These are phyloP conservation scores for Boletus patriciae DNA, from an alignment of 768 basidiomycete genomes.

Conservation along the genomic window DNA sequence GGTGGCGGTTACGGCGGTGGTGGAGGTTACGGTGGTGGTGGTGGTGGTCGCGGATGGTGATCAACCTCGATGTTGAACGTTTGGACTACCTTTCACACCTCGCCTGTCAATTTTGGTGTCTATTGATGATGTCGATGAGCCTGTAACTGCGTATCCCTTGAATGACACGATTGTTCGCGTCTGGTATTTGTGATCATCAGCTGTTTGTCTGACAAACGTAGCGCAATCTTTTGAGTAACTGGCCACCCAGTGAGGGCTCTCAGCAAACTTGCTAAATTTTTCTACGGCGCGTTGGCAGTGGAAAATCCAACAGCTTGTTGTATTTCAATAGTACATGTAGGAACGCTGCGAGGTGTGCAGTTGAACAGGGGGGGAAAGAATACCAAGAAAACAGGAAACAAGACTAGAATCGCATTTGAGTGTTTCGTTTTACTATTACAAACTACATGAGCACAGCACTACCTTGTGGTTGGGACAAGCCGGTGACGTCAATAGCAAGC, in stretches of 20 bases:
- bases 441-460: constrained; percentile 10
- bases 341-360: neutral
- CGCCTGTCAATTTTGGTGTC: too few relatives aligned
- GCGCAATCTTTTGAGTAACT: too few relatives aligned
- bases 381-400: constrained; percentile 1
- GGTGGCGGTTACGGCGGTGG: constrained; percentile 19
- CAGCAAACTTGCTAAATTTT: too few relatives aligned
- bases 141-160: constrained; percentile 4
- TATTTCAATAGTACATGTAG: constrained; percentile 15
- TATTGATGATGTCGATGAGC: constrained; percentile 6
- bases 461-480: constrained; percentile 4
- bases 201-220: neutral
- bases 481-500: neutral
- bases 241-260: too few relatives aligned
- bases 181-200: neutral
- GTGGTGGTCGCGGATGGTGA: constrained; percentile 19
- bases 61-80: neutral
- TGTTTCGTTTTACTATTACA: constrained; percentile 23
- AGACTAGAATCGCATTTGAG: constrained; percentile 3
- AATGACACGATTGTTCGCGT: neutral
- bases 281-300: too few relatives aligned
- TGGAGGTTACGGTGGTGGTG: constrained; percentile 1
- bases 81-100: too few relatives aligned
- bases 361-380: neutral
- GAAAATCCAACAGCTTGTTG: neutral